Evolutionary conservation across 1,284 basidiomycete species (phyloP).

Genomic region (Ustilago sp.): DNA sequence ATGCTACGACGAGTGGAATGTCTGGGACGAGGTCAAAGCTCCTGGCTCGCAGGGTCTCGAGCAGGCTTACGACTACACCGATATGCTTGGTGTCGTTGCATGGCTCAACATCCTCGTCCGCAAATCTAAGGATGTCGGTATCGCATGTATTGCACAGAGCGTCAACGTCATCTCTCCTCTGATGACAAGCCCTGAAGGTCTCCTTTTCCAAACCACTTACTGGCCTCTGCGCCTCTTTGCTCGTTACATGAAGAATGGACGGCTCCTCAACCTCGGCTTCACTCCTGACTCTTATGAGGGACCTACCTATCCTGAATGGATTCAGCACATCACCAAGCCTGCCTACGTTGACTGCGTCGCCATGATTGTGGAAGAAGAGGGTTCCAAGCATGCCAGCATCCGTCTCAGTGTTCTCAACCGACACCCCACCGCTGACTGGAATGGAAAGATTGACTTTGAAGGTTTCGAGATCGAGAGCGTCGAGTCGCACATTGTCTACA

Average conservation of each 20-base stretch:
- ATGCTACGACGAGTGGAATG: conserved; percentile 76
- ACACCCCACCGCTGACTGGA: conserved; percentile 61
- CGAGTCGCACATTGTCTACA: conserved; percentile 37
- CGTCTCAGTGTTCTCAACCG: conserved; percentile 74
- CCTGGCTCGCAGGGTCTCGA: conserved; percentile 73
- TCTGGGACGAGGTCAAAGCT: conserved; percentile 73
- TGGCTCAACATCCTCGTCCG: conserved; percentile 78
- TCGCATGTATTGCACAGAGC: conserved; percentile 77
- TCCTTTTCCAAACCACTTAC: conserved; percentile 75
- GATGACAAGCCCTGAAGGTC: conserved; percentile 70
- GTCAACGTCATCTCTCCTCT: conserved; percentile 75
- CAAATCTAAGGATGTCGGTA: conserved; percentile 75
- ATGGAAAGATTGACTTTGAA: conserved; percentile 28
- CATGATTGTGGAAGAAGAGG: conserved; percentile 69
- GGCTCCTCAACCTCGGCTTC: conserved; percentile 71
- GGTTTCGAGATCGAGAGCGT: conserved; percentile 41
- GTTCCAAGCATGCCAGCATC: conserved; percentile 67
- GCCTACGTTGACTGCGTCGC: conserved; percentile 73
- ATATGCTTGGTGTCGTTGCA: conserved; percentile 75
- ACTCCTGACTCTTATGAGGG: conserved; percentile 72
- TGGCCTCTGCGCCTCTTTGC: conserved; percentile 75
- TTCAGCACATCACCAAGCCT: conserved; percentile 69
- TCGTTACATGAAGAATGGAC: conserved; percentile 74
- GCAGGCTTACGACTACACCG: conserved; percentile 75
- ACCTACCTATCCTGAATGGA: conserved; percentile 73